Evolutionary conservation across 768 basidiomycete genomes (phyloP), one percentile per base, ranked within the genome.

Genomic region (Lentinula sp.): DNA sequence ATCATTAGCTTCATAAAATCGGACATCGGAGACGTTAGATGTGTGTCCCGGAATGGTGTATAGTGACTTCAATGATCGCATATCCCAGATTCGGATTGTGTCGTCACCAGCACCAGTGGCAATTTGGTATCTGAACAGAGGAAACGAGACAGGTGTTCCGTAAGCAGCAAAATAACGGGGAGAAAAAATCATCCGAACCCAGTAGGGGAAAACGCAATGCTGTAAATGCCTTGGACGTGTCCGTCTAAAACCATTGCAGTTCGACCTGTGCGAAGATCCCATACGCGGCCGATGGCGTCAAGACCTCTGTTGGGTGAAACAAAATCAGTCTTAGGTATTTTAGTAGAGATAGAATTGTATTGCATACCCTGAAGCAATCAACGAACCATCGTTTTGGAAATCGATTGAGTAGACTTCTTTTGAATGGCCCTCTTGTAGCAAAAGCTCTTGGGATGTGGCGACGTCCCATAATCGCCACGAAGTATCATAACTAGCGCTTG

Each of bases 161-260:
- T 61, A 31, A 60, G 5, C 21, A 53, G 16, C 11, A 50, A 60
- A 49, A 32, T 10, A 49, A 15, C 32, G 39, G 59, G 39, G 45
- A 52, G 62, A 28, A 10, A 13, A n/a, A 34, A 57, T n/a, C 52
- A 76, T 71, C 68, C 89, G 63, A 70, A 96, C 94, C 96, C 94
- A 68, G 95, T 98, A 5, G 96, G 95, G 34, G 95, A 95, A 74
- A 98, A 99, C 59, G 86, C 88, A 64, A 95, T 88, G 4, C 91
- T 79, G 62, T 93, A 89, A 64, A 99, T 94, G 63, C 92, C 88
- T 73, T 96, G 88, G 2, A 95, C 89, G 65, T 99, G 97, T 1
- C 97, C 97, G 64, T 98, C 96, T 39, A 99, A 84, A 3, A 98
- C 94, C 95, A 98, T 97, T 0, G 95, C 94, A 1, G 96, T 98